Base-by-base conservation (phyloP, 2,329 filamentous ascomycete genomes). In the Periconia digitata region DNA sequence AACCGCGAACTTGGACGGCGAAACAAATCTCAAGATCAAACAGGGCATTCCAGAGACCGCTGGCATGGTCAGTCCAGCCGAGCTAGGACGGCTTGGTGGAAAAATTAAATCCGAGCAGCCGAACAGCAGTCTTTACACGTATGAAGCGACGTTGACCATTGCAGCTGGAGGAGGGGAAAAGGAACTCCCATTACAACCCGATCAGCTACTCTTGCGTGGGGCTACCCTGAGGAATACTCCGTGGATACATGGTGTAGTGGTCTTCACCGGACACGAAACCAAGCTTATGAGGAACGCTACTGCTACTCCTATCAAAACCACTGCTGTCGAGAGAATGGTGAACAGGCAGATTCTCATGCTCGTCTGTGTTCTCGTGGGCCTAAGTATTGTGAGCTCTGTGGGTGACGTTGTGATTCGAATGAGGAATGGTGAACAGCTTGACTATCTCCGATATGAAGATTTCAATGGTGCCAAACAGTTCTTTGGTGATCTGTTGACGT, bases 231-330 rank as follows among this genome's bases (percentile, higher is more conserved):
- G 94, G 61, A 99, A 99, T 66, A 99, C 94, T 1, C 92, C 92
- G 23, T 99, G 94, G 92, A 85, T 97, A 41, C 90, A 99, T 69
- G 94, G 92, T 34, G 83, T 95, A 16, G 94, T 99, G 46, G 92
- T 99, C 15, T 99, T 97, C 64, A 96, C 90, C 2, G 94, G 94
- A 43, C 94, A 99, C 72, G 94, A 99, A 75, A 97, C 94, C 6
- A 99, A 99, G 74, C 81, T 99, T 54, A 97, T 99, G 94, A 86
- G 94, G 60, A 99, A 99, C 69, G 95, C 94, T 16, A 99, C 92
- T 3, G 92, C 92, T 4, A 88, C 94, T 1, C 95, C 94, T 6
- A 99, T 99, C 76, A 99, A 99, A 77, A 88, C 92, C 47, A 99
- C 94, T 29, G 92, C 92, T 59, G 92, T 99, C 6, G 94, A 99